These are phyloP conservation scores for Psilocybe mexicana DNA, from an alignment of 1,284 basidiomycete genomes.

Conservation along the genomic window DNA sequence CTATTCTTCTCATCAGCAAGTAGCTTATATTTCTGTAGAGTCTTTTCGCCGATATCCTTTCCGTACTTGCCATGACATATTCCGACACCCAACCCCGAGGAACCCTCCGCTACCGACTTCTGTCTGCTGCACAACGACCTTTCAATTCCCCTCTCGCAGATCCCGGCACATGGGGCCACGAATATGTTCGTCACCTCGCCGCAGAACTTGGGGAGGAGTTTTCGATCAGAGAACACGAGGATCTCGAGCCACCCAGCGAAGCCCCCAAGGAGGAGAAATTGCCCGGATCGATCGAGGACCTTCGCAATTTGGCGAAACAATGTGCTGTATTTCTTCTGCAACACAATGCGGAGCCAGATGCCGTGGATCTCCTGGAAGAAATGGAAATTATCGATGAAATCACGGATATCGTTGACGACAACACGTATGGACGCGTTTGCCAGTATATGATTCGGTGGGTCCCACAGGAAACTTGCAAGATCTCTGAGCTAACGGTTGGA, in stretches of 20 bases:
- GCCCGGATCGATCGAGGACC: conserved; percentile 67
- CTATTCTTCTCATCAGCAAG: background rate
- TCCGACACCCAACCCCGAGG: conserved; percentile 95
- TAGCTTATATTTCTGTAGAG: conserved; percentile 50
- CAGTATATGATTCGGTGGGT: conserved; percentile 93
- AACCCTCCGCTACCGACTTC: conserved; percentile 89
- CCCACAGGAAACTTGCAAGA: background rate
- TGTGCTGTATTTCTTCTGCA: conserved; percentile 91
- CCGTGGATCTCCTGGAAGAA: conserved; percentile 95
- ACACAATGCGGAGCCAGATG: conserved; percentile 98
- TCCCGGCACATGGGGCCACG: conserved; percentile 97
- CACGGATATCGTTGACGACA: conserved; percentile 77
- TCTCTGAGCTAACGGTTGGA: background rate
- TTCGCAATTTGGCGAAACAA: conserved; percentile 79
- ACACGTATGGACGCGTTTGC: conserved; percentile 93
- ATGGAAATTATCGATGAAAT: conserved; percentile 89
- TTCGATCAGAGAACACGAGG: conserved; percentile 54
- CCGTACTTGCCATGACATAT: conserved; percentile 99
- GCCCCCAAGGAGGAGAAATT: conserved; percentile 24
- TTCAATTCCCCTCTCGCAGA: conserved; percentile 71
- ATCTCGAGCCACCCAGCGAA: conserved; percentile 28
- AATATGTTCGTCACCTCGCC: conserved; percentile 97
- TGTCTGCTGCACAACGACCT: conserved; percentile 74
- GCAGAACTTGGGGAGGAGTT: conserved; percentile 97
- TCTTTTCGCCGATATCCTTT: conserved; percentile 97